Conservation (phyloP, 805 yeast species). For the Wickerhamiella musiphila region DNA sequence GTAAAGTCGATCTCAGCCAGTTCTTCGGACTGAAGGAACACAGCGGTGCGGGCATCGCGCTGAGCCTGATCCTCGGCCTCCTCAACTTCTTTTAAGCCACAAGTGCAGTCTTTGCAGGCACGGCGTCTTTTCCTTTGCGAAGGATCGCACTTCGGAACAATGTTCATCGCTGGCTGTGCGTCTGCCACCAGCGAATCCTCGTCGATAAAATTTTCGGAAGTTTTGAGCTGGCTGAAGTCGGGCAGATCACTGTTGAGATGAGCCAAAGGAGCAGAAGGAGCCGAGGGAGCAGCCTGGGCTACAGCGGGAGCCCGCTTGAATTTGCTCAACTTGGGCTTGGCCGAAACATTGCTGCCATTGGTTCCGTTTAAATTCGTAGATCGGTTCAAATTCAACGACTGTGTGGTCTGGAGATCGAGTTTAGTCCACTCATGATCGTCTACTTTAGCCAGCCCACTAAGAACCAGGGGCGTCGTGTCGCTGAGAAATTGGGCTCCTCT, state of each 20-base stretch:
- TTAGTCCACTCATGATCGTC: constrained; percentile 12
- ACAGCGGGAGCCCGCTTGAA: constrained; percentile 20
- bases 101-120: constrained; percentile 96
- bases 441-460: constrained; percentile 22
- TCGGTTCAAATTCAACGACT: constrained; percentile 2
- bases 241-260: constrained; percentile 21
- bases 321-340: constrained; percentile 6
- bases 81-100: constrained; percentile 86
- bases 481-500: constrained; percentile 16
- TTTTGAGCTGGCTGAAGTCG: constrained; percentile 24
- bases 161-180: constrained; percentile 25
- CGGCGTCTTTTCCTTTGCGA: constrained; percentile 47
- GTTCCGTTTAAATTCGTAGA: neutral
- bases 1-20: constrained; percentile 88
- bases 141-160: constrained; percentile 43
- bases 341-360: too few species aligned
- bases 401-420: constrained; percentile 4
- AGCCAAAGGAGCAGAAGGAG: constrained; percentile 31
- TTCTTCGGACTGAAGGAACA: constrained; percentile 47
- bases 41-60: constrained; percentile 37
- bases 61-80: constrained; percentile 27
- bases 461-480: constrained; percentile 22
- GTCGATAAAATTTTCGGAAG: constrained; percentile 34
- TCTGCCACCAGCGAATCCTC: constrained; percentile 39
- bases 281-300: constrained; percentile 9